Evolutionary conservation across 2,329 filamentous ascomycete species (phyloP).

Genomic region (Fusarium sp.): DNA sequence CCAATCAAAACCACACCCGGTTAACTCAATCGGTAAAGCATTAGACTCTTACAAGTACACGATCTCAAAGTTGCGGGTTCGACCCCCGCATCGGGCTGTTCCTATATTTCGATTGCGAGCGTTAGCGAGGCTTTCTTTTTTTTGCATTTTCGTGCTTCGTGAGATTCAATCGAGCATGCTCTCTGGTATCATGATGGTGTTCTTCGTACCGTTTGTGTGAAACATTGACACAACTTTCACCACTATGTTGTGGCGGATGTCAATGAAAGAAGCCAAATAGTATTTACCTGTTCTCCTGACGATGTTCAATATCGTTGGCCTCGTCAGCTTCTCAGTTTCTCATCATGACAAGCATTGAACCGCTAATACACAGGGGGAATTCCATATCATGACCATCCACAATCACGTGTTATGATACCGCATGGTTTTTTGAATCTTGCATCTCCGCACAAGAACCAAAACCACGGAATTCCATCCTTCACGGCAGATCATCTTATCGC

Average conservation of each 20-base stretch:
- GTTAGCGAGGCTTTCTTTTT: constrained; percentile 40
- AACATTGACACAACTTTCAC: no score
- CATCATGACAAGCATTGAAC: not conserved
- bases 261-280: no score
- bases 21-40: constrained; percentile 67
- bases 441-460: constrained; percentile 39
- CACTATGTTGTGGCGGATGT: no score
- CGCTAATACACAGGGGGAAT: not conserved
- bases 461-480: constrained; percentile 13
- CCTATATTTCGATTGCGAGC: constrained; percentile 50
- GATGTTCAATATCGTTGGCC: not conserved
- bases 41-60: constrained; percentile 69
- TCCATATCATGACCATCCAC: not conserved
- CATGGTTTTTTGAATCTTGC: constrained; percentile 18
- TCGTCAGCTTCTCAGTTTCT: not conserved
- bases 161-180: not conserved
- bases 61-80: constrained; percentile 70
- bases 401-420: constrained; percentile 11
- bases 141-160: constrained; percentile 11
- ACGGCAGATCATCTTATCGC: constrained; percentile 13
- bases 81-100: constrained; percentile 60
- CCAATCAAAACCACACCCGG: constrained; percentile 55
- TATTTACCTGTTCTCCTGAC: not conserved
- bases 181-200: not conserved
- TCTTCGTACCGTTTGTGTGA: no score